Base-by-base conservation (phyloP, 108 stramenopile genomes). In the Aurantiochytrium sp. region DNA sequence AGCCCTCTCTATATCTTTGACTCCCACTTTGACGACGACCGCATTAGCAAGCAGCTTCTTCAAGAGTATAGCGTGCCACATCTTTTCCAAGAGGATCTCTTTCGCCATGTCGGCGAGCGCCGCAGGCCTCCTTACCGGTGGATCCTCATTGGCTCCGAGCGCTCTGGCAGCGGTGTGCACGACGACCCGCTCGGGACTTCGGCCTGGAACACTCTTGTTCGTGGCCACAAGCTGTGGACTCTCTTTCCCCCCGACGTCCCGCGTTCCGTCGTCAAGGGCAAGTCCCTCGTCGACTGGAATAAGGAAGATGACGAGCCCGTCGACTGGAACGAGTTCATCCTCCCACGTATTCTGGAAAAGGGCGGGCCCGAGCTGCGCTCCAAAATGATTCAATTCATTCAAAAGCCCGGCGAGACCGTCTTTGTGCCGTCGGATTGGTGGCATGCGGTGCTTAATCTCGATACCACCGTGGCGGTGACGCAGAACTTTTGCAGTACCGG, bases 1-100 rank as follows among this genome's bases (percentile, higher is more conserved):
- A 96, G 96, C 49, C 99, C 98, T 5, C 93, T 99, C 18, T 99
- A 99, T 91, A 94, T 99, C 43, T 99, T 99, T 91, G 99, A 99
- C 90, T 93, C 95, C 4, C 89, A 91, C 88, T 99, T 97, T 92
- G 96, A 96, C 60, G 97, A 98, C 57, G 93, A 97, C 89, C 89
- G 92, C 60, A 72, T 88, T 60, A 28, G 29, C 58, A 69, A 69
- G 44, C 6, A 42, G 19, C 23, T 95, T 14, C 60, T 95, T 18
- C 96, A 96, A 87, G 96, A 96, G 55, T 97, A 95, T 88, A 58
- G 72, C 8, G 97, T 98, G 1, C 98, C 99, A 28, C 90, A 90
- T 5, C 98, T 97, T 89, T 99, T 99, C 91, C 4, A 91, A 12
- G 96, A 99, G 49, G 99, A 99, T 91, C 91, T 99, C 45, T 98